Conservation (phyloP, 2,329 filamentous ascomycete genomes). For the Curvularia sp. region DNA sequence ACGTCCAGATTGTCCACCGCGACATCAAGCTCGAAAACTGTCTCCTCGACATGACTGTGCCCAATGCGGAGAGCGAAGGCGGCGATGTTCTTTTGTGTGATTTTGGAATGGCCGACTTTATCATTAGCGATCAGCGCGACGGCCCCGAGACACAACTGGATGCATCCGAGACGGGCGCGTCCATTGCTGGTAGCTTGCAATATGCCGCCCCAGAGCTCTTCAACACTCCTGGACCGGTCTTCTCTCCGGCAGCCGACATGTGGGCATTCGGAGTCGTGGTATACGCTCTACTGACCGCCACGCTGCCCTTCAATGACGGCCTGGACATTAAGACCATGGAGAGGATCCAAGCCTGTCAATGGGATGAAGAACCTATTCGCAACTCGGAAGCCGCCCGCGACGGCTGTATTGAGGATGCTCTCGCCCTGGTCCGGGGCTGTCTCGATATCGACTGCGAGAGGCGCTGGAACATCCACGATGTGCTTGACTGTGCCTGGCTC, state of each 20-base stretch:
- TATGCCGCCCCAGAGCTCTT: constrained; percentile 61
- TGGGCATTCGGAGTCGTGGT: constrained; percentile 72
- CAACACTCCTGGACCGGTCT: constrained; percentile 49
- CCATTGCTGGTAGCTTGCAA: constrained; percentile 66
- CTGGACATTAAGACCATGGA: constrained; percentile 65
- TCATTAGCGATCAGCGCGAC: constrained; percentile 62
- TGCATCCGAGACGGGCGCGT: constrained; percentile 61
- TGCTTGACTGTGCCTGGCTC: constrained; percentile 64
- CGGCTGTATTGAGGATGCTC: constrained; percentile 52
- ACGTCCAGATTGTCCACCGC: constrained; percentile 69
- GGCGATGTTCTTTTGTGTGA: constrained; percentile 69
- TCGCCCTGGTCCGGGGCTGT: constrained; percentile 66
- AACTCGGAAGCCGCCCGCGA: constrained; percentile 50
- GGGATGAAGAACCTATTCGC: constrained; percentile 61
- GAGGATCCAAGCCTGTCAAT: constrained; percentile 66
- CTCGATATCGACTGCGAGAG: constrained; percentile 62
- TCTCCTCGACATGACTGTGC: constrained; percentile 63
- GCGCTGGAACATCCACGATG: constrained; percentile 64
- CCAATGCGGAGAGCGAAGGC: constrained; percentile 56
- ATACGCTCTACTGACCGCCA: constrained; percentile 66
- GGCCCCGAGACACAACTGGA: constrained; percentile 56
- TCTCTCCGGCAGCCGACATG: constrained; percentile 66
- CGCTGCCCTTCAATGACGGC: constrained; percentile 67
- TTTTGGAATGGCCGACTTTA: constrained; percentile 73
- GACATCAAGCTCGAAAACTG: constrained; percentile 75